Evolutionary conservation across 2,329 filamentous ascomycete species (phyloP), one percentile per base, ranked within the genome.

Genomic region (Westerdykella aurantiaca): DNA sequence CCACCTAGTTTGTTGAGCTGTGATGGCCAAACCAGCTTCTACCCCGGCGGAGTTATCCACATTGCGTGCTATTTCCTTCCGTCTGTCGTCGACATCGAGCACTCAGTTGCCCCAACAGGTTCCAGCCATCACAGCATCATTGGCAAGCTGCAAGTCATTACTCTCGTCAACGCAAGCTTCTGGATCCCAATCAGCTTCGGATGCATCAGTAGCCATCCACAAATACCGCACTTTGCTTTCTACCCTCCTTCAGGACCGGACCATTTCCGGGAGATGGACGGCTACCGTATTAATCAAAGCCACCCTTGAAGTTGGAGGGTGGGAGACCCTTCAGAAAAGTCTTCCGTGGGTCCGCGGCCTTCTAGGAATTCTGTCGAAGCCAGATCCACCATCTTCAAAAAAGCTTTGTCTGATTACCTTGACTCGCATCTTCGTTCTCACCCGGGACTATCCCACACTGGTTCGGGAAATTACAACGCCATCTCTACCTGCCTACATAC

Each of bases 391-490:
- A 6, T 79, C 83, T 4, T 82, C 82, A 29, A 94, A 93, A 62
- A 85, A 85, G 62, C 68, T 96, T 46, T 81, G 80, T 52, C 73
- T 95, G 39, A 78, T 93, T 48, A 81, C 86, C 12, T 72, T 96
- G 48, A 86, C 86, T 16, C 83, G 86, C 58, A 89, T 96, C 54
- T 96, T 93, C 69, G 77, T 82, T 53, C 78, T 93, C 31, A 85
- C 90, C 34, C 86, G 89, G 60, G 81, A 84, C 31, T 89, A 89
- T 60, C 87, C 85, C 47, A 93, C 88, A 7, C 74, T 96, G 42
- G 76, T 91, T 37, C 79, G 91, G 55, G 90, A 96, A 63, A 87
- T 96, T 48, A 90, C 86, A 1, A 95, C 89, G 0, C 88, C 88
- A 2, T 86, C 81, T 3, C 71, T 96, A 16, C 81, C 87, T 1